Percentiles rank a stretch among this genome's conserved stretches.
Conservation (phyloP, 331 rosid species). For the Erythrophleum ivorense region DNA sequence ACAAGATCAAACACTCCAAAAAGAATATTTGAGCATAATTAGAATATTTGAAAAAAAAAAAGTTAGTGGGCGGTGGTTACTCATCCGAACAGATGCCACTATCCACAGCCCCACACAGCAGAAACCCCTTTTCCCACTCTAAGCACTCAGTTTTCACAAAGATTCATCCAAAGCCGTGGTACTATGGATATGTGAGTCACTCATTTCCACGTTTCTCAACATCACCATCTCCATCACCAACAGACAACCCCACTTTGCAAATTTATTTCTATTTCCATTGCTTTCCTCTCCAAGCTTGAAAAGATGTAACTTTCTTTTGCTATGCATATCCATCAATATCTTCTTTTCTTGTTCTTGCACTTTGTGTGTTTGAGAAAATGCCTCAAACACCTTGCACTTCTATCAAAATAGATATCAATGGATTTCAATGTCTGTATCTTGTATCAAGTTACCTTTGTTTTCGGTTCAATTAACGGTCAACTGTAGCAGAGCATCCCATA, state of each 20-base stretch:
- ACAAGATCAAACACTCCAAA: no score
- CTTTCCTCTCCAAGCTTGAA: background rate
- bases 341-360: background rate
- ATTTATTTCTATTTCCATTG: slow-evolving; percentile 1
- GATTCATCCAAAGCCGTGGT: slow-evolving; percentile 43
- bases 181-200: slow-evolving; percentile 36
- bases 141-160: slow-evolving; percentile 41
- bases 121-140: no score
- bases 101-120: background rate
- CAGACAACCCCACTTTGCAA: background rate
- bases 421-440: background rate
- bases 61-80: no score
- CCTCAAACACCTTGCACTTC: background rate
- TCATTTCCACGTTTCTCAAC: slow-evolving; percentile 28
- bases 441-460: background rate
- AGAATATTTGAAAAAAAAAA: no score
- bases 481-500: background rate
- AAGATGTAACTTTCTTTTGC: background rate
- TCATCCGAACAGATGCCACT: no score
- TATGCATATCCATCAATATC: no score
- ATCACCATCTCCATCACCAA: background rate
- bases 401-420: slow-evolving; percentile 5
- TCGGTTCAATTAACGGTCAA: background rate
- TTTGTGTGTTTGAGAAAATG: slow-evolving; percentile 14
- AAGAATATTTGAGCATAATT: no score